Percentiles rank a stretch among this genome's conserved stretches.
phyloP scores from a whole-genome alignment of 2,329 filamentous ascomycete species.

The Ambrosiella xylebori region DNA sequence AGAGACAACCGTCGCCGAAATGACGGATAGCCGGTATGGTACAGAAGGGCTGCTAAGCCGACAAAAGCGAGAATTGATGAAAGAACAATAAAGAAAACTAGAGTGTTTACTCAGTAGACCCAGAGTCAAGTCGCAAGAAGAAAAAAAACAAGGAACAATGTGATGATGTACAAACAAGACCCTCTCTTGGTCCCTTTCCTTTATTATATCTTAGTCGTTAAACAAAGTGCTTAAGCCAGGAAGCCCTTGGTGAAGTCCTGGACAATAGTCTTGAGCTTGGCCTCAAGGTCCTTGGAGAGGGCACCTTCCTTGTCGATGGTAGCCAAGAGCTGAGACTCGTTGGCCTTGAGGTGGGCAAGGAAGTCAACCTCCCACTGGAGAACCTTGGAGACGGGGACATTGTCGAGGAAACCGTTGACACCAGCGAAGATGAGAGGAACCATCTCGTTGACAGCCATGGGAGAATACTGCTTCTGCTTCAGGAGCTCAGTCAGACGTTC shows the following conservation, averaged over 20 bases:
- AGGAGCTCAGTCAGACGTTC: conserved; percentile 97
- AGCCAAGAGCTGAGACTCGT: conserved; percentile 67
- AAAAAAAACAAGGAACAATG: conserved; percentile 15
- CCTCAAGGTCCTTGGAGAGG: conserved; percentile 86
- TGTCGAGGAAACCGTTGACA: conserved; percentile 94
- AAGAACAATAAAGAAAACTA: background rate
- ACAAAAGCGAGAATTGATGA: background rate
- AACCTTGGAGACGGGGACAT: conserved; percentile 77
- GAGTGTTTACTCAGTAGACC: background rate
- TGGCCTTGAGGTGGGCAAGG: conserved; percentile 78
- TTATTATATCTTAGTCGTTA: conserved; percentile 14
- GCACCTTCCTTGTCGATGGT: conserved; percentile 92
- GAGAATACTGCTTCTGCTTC: conserved; percentile 99
- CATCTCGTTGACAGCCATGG: conserved; percentile 99
- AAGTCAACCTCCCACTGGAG: conserved; percentile 89
- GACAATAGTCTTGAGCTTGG: conserved; percentile 62
- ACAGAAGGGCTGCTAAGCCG: background rate
- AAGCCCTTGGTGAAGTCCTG: conserved; percentile 87
- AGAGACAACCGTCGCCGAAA: background rate
- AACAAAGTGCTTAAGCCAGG: conserved; percentile 30
- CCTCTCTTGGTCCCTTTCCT: conserved; percentile 19
- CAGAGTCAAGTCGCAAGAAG: conserved; percentile 12
- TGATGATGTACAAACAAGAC: conserved; percentile 32
- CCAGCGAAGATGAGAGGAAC: conserved; percentile 97
- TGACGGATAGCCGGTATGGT: background rate